phyloP scores from a whole-genome alignment of 257 asterid species.

The Phtheirospermum japonicum region DNA sequence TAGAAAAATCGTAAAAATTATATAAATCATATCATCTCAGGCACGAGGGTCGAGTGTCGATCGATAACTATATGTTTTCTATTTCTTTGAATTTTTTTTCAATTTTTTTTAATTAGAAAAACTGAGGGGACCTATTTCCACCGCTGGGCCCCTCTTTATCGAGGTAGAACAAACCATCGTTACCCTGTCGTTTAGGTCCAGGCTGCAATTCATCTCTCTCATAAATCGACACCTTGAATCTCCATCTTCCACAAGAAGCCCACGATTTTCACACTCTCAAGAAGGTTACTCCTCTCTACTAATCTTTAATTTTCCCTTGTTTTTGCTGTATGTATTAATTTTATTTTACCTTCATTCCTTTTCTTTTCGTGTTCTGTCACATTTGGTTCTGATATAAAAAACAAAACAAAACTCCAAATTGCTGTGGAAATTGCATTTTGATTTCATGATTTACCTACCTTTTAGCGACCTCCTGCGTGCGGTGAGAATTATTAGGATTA shows the following conservation, averaged over 20 bases:
- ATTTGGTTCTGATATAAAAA: background rate
- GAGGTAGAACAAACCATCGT: constrained; percentile 2
- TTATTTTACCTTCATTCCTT: background rate
- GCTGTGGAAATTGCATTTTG: background rate
- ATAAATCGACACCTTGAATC: background rate
- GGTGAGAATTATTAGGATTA: background rate
- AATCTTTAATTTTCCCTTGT: background rate
- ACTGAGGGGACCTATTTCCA: too few relatives aligned
- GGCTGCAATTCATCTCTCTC: background rate
- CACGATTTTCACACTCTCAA: background rate
- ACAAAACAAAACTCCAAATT: background rate
- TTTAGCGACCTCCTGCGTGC: too few relatives aligned
- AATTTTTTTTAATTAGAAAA: too few relatives aligned
- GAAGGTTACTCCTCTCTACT: constrained; percentile 12
- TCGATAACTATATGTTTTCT: too few relatives aligned
- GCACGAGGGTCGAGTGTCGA: too few relatives aligned
- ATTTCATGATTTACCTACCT: background rate
- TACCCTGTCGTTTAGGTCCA: background rate
- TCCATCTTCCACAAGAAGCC: constrained; percentile 17
- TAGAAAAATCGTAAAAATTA: too few relatives aligned
- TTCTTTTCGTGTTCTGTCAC: background rate
- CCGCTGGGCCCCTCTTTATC: background rate
- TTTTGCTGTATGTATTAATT: background rate
- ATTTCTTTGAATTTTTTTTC: too few relatives aligned
- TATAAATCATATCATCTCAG: too few relatives aligned